Base-by-base conservation (phyloP, 2,329 filamentous ascomycete species). In the Eurotiales sp. region DNA sequence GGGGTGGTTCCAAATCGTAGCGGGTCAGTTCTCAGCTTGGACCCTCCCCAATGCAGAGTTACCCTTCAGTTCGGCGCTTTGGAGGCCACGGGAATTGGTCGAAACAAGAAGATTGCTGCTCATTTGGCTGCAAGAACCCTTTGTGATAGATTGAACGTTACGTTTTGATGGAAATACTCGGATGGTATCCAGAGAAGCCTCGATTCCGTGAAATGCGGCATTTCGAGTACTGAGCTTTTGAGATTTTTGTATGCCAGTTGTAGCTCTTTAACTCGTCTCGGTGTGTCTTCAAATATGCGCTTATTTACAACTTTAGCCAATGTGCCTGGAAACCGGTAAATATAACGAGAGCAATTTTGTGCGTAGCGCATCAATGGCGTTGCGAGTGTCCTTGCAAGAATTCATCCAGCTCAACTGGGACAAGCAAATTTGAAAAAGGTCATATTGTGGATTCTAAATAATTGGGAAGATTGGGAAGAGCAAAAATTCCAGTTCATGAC, bases 31-130 rank as follows among this genome's bases (percentile, higher is more conserved):
- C 15, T 34, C 8, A 46, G 43, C 29, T 21, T 46, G 12, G 43
- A 34, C 5, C 43, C 43, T 12, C 43, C 19, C 19, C 17, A 14
- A 15, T n/a, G 36, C 11, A 19, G 25, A 46, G 43, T 32, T 11
- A 46, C 43, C 12, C 10, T 46, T 15, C 14, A 30, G 15, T 46
- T 46, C 17, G 43, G 43, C 19, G 43, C 43, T 46, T 23, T 46
- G 32, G 30, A 22, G 36, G 30, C 30, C 36, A 36, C 30, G 5
- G 10, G 6, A 3, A 23, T 46, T 21, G 30, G 17, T 15, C 43
- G 14, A 4, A 46, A 17, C n/a, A 46, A 23, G 43, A 46, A 46
- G 23, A 46, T 46, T 15, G 43, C 43, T n/a, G 29, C 27, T 19
- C 43, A 46, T 23, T 12, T 14, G 43, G 43, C 43, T 4, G 43